A percentile compares a stretch with the other conserved stretches of the same genome.
phyloP scores from a whole-genome alignment of 495 filamentous ascomycete genomes.

The Aspergillus mulundensis region DNA sequence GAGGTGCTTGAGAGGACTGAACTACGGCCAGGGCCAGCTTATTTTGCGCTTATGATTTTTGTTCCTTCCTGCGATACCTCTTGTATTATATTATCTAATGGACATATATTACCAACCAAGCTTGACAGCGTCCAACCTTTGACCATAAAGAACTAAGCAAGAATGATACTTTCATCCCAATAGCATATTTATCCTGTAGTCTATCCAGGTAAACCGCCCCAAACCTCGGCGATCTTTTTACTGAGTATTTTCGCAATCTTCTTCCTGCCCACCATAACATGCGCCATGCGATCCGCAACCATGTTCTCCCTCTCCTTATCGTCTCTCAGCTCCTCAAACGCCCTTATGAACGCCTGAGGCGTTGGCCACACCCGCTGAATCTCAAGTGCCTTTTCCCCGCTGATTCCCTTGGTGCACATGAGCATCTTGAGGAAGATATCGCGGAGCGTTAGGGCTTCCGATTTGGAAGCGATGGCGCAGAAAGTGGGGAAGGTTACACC shows the following conservation, averaged over 20 bases:
- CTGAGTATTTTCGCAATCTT: slow-evolving; percentile 62
- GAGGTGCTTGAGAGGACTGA: no score
- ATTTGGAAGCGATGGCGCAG: slow-evolving; percentile 67
- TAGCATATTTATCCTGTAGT: not conserved
- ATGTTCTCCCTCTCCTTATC: slow-evolving; percentile 47
- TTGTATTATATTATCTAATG: not conserved
- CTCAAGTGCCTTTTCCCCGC: slow-evolving; percentile 76
- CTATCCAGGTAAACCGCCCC: slow-evolving; percentile 42
- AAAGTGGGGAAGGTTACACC: slow-evolving; percentile 72
- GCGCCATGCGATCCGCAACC: slow-evolving; percentile 46
- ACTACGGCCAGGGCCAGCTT: no score
- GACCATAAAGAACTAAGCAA: no score
- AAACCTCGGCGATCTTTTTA: slow-evolving; percentile 69
- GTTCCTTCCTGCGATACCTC: not conserved
- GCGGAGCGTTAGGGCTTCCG: slow-evolving; percentile 64
- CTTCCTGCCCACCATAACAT: slow-evolving; percentile 59
- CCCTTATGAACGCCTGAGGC: slow-evolving; percentile 63
- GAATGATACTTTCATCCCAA: no score
- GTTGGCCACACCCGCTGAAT: slow-evolving; percentile 75
- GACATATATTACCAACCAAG: not conserved
- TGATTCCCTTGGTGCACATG: slow-evolving; percentile 76
- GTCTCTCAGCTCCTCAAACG: slow-evolving; percentile 51
- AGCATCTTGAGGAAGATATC: slow-evolving; percentile 84
- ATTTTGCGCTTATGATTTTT: not conserved
- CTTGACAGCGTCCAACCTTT: no score